phyloP scores from a whole-genome alignment of 169 alveolate species.

The Theileria annulata region DNA sequence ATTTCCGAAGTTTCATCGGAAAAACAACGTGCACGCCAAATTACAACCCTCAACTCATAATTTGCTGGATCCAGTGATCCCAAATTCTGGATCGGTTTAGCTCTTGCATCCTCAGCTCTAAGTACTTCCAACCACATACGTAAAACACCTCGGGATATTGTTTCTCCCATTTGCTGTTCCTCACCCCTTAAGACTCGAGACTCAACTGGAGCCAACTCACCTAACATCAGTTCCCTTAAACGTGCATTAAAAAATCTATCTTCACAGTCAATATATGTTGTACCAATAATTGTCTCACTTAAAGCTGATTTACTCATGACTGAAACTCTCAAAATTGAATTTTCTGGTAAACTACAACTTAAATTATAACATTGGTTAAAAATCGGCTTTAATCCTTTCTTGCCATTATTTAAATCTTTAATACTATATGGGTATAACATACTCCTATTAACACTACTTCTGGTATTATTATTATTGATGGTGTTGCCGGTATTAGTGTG shows the following conservation, averaged over 20 bases:
- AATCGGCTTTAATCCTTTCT: conserved; percentile 85
- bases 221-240: conserved; percentile 77
- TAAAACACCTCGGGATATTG: conserved; percentile 85
- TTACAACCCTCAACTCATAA: conserved; percentile 84
- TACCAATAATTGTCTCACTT: conserved; percentile 85
- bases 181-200: conserved; percentile 67
- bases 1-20: conserved; percentile 82
- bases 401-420: conserved; percentile 48
- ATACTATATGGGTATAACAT: conserved; percentile 76
- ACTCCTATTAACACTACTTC: neutral
- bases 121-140: conserved; percentile 86
- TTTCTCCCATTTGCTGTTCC: conserved; percentile 7
- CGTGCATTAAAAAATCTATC: conserved; percentile 85
- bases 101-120: conserved; percentile 80
- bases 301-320: conserved; percentile 83
- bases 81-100: conserved; percentile 78
- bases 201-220: conserved; percentile 80
- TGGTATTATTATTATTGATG: neutral
- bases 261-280: conserved; percentile 85
- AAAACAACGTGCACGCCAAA: conserved; percentile 85
- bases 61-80: conserved; percentile 85
- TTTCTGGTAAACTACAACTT: conserved; percentile 86
- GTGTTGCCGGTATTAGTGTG: conserved; percentile 66
- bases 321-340: conserved; percentile 81
- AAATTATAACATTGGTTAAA: conserved; percentile 83